Evolutionary conservation across 192 early-diverging fungal species (phyloP), one percentile per base, ranked within the genome.

Genomic region (Coemansia sp.): DNA sequence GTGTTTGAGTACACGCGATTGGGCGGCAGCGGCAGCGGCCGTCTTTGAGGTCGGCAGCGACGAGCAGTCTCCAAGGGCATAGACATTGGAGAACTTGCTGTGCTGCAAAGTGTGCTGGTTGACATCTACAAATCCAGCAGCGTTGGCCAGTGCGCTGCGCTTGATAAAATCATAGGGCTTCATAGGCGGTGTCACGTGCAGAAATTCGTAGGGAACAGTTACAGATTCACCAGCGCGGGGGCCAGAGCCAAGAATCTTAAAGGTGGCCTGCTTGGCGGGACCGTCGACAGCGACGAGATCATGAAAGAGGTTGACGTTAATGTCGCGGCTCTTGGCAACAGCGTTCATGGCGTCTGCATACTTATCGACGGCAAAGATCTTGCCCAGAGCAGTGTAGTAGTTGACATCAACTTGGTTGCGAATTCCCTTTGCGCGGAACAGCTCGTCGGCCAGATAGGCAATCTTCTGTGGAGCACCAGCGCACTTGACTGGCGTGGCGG

Each of bases 401-500:
- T 83, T 83, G 57, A 94, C 82, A 38, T 81, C 75, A 25, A 88
- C 80, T 65, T 86, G 82, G 61, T 86, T 75, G 43, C 92, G 89
- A 21, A 91, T 62, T 26, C 85, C 87, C 14, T 83, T 84, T 53
- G 88, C 80, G 68, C 91, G 85, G 85, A 90, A 89, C 19, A 83
- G 70, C 66, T 94, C 93, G 73, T 94, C 93, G 19, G 91, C 90
- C 41, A 94, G 82, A 66, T 92, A 94, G 25, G 88, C 87, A 37
- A 93, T 93, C 83, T 94, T 94, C 72, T 90, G 89, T 26, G 93
- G 92, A 0, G 92, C 93, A 45, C 93, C 93, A 16, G 92, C 90
- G 64, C 93, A 94, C 79, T 94, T 94, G 73, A 93, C 87, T 8
- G 93, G 92, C 11, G 91, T 90, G 27, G 84, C 82, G 26, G 93